Base-by-base conservation (phyloP, 306 rosid genomes). In the Malus sieversii region DNA sequence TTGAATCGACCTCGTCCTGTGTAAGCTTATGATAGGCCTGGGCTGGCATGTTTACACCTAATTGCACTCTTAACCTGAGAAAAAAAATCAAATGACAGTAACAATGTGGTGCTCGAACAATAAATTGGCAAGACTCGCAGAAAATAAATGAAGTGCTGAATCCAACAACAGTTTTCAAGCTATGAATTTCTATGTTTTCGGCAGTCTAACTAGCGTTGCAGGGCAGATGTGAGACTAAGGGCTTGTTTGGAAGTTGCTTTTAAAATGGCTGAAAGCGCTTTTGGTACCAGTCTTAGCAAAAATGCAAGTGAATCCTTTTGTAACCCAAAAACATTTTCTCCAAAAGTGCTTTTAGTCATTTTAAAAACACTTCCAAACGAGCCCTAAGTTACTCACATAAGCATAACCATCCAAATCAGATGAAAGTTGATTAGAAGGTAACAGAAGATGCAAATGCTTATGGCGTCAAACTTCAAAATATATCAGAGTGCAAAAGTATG, bases 21-120 rank as follows among this genome's bases (percentile, higher is more conserved):
- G 8, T 71, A 81, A 88, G 69, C 79, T 88, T 90, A 62, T 70
- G 77, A 42, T 68, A 75, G 1, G 99, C 97, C 78, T 84, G 92
- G 30, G 99, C 97, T 5, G 99, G 99, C 99, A 95, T 95, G 88
- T 95, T 92, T 32, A 92, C 97, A 62, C 99, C 99, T 83, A 95
- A 65, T 79, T 95, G 99, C 83, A 95, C 99, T 44, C 93, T 78
- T 75, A 95, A 80, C 83, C 99, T 95, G 89, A 57, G 62, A 22
- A 13, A 79, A 13, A 79, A 61, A 75, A 20, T 19, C 38, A 66
- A 71, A 72, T 35, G n/a, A 42, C 48, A 3, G 52, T 80, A 42
- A 60, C 12, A 7, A 25, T 73, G 22, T 22, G 16, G 66, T 14
- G 23, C 51, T 27, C 33, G 4, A 44, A 15, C 55, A 48, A 61